Base-by-base conservation (phyloP, 2,329 filamentous ascomycete genomes). In the Microcera coccophila region DNA sequence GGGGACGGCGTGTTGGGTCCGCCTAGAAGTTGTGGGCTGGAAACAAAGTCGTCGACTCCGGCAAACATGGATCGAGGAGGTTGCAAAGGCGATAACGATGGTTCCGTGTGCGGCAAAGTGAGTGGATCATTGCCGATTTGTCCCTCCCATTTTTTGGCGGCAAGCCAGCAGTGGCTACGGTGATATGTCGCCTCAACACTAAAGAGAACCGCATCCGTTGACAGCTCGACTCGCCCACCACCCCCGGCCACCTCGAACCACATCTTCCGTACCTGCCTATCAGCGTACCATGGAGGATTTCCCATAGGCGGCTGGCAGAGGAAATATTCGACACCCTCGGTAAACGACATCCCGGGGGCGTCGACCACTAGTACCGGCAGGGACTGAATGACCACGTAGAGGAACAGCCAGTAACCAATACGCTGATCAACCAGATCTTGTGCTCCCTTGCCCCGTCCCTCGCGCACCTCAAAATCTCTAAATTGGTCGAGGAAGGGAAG, bases 311-410 rank as follows among this genome's bases (percentile, higher is more conserved):
- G 80, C 59, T 88, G 76, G 62, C 87, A 90, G 20, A 91, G 71
- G 69, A 91, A 93, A 66, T 91, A 89, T 62, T 91, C 87, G 3
- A 88, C 84, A 2, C 78, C 82, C 38, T 88, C 79, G 0, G 80
- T 84, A 61, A 76, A 82, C 41, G 75, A 76, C 34, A 90, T 68
- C 9, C 77, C 82, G 0, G 85, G 84, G 0, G 84, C 85, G 62
- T 93, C 87, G 24, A 89, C 74, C 1, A 87, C 84, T 10, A 91
- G 71, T 73, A 89, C 82, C 4, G 87, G 87, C 18, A 91, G 72
- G 2, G 83, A 83, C 64, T 93, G 86, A 7, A 91, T 73, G 8
- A 89, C 79, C 5, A 81, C 82, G 59, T 91, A 91, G 44, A 90
- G 71, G 68, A 91, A 90, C 38, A 93, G 71, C 87, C 87, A 93